Evolutionary conservation across 257 asterid genomes (phyloP), one percentile per base, ranked within the genome.

Genomic region (Phtheirospermum japonicum): DNA sequence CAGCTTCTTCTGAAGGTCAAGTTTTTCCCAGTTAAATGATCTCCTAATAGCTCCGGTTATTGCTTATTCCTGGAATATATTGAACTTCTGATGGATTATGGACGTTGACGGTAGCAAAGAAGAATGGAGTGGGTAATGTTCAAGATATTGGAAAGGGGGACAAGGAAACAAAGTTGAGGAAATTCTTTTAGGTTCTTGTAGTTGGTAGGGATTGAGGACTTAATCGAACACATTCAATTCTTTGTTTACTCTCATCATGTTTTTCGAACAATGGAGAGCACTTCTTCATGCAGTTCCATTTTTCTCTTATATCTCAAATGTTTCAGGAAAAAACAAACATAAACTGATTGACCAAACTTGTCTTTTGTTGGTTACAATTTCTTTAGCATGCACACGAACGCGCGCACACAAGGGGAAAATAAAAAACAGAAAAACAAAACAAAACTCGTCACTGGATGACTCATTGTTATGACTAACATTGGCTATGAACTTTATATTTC

Each of bases 101-200:
- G 28, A 23, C 28, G 28, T 23, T 53, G 64, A 53, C 52, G 57
- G 46, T 28, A 30, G 17, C 53, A 34, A 12, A 0, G 4, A 7
- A 50, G 65, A 50, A 20, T 50, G 48, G 28, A 33, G n/a, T n/a
- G n/a, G 43, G 32, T 36, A 37, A 28, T 23, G 45, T 12, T 63
- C 57, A 5, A 46, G 7, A 34, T 33, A 20, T 14, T 3, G 48
- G 30, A 10, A 7, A 17, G 10, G 55, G 55, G 64, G 18, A 59
- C 32, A 58, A 59, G 30, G 12, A 37, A 23, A 53, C 18, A 31
- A 52, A 40, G 52, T 43, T 31, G 63, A 63, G 49, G 63, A 53
- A 33, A 17, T 23, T 23, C 5, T 59, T 20, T 33, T 54, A 31
- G 61, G 37, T 49, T 37, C 63, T 55, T 56, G 19, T 28, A 39